These are phyloP conservation scores for Lipomyces sp. DNA, from an alignment of 805 yeast genomes.

Conservation along the genomic window DNA sequence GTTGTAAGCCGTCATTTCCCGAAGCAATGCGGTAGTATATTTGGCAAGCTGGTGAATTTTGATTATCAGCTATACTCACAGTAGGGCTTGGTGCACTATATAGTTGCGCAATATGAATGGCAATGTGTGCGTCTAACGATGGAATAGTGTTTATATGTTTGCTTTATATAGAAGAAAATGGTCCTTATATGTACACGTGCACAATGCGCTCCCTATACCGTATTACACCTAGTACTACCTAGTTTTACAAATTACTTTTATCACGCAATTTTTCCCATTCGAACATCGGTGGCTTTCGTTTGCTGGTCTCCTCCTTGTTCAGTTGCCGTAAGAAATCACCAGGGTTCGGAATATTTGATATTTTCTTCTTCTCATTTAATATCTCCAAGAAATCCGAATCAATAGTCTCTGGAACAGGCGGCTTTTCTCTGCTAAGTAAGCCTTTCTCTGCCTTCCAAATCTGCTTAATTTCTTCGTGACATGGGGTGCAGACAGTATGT, in stretches of 20 bases:
- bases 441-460: slow-evolving; percentile 60
- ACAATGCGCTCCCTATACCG: not conserved
- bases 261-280: slow-evolving; percentile 18
- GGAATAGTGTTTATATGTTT: not conserved
- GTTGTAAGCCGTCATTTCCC: slow-evolving; percentile 6
- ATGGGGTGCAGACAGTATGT: slow-evolving; percentile 89
- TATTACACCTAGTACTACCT: not conserved
- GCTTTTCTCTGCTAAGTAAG: slow-evolving; percentile 3
- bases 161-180: not conserved
- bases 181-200: not conserved
- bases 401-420: slow-evolving; percentile 25
- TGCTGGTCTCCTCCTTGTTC: slow-evolving; percentile 40
- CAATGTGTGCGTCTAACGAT: not conserved
- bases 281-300: slow-evolving; percentile 26
- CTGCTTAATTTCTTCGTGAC: slow-evolving; percentile 79
- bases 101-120: not conserved
- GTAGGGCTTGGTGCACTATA: not conserved
- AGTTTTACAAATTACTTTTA: slow-evolving; percentile 1
- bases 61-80: slow-evolving; percentile 35
- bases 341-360: slow-evolving; percentile 26
- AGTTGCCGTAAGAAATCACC: slow-evolving; percentile 22
- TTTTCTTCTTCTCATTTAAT: slow-evolving; percentile 20
- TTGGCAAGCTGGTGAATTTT: slow-evolving; percentile 24
- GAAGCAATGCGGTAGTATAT: slow-evolving; percentile 11
- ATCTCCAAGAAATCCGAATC: slow-evolving; percentile 28